Base-by-base conservation (phyloP, 257 asterid genomes). In the Ligustrum vulgare region DNA sequence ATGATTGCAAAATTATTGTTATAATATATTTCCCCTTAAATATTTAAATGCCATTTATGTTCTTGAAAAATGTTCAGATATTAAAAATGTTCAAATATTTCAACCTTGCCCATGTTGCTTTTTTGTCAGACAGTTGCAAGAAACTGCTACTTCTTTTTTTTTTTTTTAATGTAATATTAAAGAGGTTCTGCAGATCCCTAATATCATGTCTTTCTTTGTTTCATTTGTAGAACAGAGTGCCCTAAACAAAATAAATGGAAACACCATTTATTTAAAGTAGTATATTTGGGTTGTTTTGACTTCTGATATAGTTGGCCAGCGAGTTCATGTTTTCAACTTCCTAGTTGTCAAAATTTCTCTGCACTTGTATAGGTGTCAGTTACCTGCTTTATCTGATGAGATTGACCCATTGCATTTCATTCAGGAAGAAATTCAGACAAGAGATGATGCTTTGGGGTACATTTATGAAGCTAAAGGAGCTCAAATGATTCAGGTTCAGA, bases 391-490 rank as follows among this genome's bases (percentile, higher is more conserved):
- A 47, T 45, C 71, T 67, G 34, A 54, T 82, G 67, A 72, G 58
- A 74, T 74, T 77, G 34, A 71, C 81, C 18, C 22, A 34, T 31
- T 78, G 78, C 66, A 66, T 76, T 74, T 76, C 73, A 56, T 82
- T 82, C 88, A 93, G 98, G 98, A 88, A 75, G 94, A 89, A 75
- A 74, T 84, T 81, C 91, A 80, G 75, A 82, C 58, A 70, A 83
- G 80, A 60, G 89, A 83, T 82, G 86, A 74, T 71, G 79, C 85
- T 75, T 82, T 84, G 64, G 76, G 70, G 49, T 79, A 72, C 64
- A 69, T 76, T 65, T 78, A 82, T 73, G 86, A 80, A 70, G 83
- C 80, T 71, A 85, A 79, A 84, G 79, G 83, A 33, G 34, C 79
- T 71, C 45, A 67, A 16, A 73, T 86, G 84, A 90, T 83, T 72